These are phyloP conservation scores for Forsythia viridissima DNA, from an alignment of 257 asterid species.

Conservation along the genomic window DNA sequence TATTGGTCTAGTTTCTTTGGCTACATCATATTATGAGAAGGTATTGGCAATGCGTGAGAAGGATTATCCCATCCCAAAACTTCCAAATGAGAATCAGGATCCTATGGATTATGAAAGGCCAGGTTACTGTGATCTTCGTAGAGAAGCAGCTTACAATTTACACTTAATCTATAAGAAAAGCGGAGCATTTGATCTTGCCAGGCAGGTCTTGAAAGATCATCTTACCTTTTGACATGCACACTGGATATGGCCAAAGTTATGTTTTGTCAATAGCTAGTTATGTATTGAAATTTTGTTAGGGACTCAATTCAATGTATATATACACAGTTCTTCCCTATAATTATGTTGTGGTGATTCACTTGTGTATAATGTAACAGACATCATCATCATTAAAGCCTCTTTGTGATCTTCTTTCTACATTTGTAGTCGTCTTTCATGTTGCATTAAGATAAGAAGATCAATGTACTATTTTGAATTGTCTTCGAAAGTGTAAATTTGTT, in stretches of 20 bases:
- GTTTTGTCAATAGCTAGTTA: background rate
- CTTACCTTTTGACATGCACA: constrained; percentile 38
- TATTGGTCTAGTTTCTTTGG: constrained; percentile 69
- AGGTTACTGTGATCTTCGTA: constrained; percentile 74
- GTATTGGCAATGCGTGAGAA: constrained; percentile 49
- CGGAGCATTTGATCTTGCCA: constrained; percentile 86
- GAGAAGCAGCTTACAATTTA: constrained; percentile 84
- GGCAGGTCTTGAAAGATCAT: constrained; percentile 72
- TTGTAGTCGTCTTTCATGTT: background rate
- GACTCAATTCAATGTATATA: background rate
- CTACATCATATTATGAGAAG: constrained; percentile 65
- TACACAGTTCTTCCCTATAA: background rate
- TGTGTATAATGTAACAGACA: background rate
- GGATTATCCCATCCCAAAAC: constrained; percentile 65
- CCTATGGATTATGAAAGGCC: constrained; percentile 24
- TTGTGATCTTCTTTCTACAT: background rate
- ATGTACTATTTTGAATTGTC: background rate
- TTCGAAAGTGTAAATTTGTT: background rate
- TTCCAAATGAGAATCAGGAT: constrained; percentile 59
- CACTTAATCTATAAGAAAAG: constrained; percentile 72
- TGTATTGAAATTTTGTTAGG: background rate
- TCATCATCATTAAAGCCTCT: background rate
- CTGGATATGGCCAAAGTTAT: background rate
- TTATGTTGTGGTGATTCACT: background rate
- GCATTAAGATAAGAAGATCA: background rate